phyloP scores from a whole-genome alignment of 495 filamentous ascomycete genomes.

The Penicillium paxilli region DNA sequence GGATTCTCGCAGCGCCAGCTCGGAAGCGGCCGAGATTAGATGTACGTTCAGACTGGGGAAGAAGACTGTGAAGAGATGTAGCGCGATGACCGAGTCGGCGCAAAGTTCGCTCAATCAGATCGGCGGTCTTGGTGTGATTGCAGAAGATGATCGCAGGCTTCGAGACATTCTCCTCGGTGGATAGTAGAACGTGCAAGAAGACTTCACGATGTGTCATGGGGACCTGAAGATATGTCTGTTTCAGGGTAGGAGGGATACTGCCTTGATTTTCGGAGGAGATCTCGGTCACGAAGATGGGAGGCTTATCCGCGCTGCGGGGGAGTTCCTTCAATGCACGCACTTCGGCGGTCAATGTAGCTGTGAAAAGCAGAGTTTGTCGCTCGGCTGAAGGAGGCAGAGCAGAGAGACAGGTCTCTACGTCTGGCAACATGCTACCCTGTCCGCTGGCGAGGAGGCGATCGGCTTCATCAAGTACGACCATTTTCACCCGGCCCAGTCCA shows the following conservation, averaged over 20 bases:
- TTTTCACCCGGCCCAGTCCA: slow-evolving; percentile 72
- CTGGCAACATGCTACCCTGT: slow-evolving; percentile 84
- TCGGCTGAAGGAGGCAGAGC: slow-evolving; percentile 69
- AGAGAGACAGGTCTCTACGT: slow-evolving; percentile 83
- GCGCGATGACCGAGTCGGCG: slow-evolving; percentile 84
- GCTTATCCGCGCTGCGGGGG: slow-evolving; percentile 63
- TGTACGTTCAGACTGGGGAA: slow-evolving; percentile 79
- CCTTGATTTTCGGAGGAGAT: slow-evolving; percentile 66
- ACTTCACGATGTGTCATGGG: slow-evolving; percentile 89
- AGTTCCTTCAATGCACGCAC: slow-evolving; percentile 78
- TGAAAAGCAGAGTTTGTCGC: slow-evolving; percentile 93
- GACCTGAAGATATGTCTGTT: slow-evolving; percentile 82
- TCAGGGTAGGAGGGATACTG: slow-evolving; percentile 76
- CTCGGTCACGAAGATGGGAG: slow-evolving; percentile 85
- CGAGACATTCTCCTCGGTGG: slow-evolving; percentile 70
- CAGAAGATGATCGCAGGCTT: slow-evolving; percentile 89
- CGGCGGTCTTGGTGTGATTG: slow-evolving; percentile 87
- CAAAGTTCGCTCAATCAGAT: slow-evolving; percentile 81
- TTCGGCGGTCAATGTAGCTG: slow-evolving; percentile 92
- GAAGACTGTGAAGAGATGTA: slow-evolving; percentile 82
- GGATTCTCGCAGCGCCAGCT: slow-evolving; percentile 82
- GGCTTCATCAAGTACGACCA: slow-evolving; percentile 95
- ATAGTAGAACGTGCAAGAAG: slow-evolving; percentile 87
- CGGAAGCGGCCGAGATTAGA: slow-evolving; percentile 90
- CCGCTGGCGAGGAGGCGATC: slow-evolving; percentile 81